phyloP scores from a whole-genome alignment of 306 rosid genomes.

The Dalbergia cultrata region DNA sequence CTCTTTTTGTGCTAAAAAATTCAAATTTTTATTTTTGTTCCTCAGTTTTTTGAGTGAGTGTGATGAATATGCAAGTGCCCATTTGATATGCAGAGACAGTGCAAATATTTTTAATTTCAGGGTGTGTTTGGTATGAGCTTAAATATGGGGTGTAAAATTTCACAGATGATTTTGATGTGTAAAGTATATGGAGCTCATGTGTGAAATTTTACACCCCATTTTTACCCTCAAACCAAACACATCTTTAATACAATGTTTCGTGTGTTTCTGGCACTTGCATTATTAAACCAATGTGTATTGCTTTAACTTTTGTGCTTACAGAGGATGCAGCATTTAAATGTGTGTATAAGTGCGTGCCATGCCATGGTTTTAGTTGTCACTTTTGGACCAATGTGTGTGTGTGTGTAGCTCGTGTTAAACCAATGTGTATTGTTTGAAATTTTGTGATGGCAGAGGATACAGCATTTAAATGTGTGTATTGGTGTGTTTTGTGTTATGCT shows the following conservation, averaged over 20 bases:
- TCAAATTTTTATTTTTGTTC: not conserved
- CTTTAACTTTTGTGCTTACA: not conserved
- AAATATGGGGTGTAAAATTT: too few relatives aligned
- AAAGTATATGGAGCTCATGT: too few relatives aligned
- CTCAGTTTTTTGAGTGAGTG: not conserved
- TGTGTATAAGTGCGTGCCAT: not conserved
- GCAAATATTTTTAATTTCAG: not conserved
- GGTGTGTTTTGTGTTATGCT: not conserved
- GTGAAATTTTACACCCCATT: not conserved
- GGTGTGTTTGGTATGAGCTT: too few relatives aligned
- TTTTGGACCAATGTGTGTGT: not conserved
- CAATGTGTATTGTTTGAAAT: not conserved
- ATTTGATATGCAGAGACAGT: not conserved
- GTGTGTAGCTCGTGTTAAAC: not conserved
- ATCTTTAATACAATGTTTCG: not conserved
- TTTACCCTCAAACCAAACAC: too few relatives aligned
- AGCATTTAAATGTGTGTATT: not conserved
- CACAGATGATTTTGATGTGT: too few relatives aligned
- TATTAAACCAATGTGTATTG: conserved; percentile 1
- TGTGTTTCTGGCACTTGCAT: conserved; percentile 9
- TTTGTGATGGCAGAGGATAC: conserved; percentile 4
- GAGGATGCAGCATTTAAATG: not conserved
- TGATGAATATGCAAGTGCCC: conserved; percentile 32
- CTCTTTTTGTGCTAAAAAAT: not conserved
- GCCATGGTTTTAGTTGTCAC: not conserved